phyloP scores from a whole-genome alignment of 345 rosid species.

The Bruguiera gymnorhiza region DNA sequence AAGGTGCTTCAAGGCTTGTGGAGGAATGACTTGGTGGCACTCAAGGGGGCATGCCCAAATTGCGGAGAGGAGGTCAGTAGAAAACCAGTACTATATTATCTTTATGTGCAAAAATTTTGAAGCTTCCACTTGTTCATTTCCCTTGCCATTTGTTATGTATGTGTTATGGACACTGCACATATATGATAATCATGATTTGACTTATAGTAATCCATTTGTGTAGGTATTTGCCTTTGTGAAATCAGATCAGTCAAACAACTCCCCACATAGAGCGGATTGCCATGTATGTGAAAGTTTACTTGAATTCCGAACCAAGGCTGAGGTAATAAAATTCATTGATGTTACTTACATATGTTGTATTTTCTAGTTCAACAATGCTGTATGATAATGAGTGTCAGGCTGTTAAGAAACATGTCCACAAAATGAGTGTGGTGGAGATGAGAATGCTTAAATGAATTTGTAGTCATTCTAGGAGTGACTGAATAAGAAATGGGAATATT shows the following conservation, averaged over 20 bases:
- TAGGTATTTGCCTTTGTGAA: constrained; percentile 91
- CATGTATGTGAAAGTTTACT: constrained; percentile 84
- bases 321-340: constrained; percentile 41
- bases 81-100: background rate
- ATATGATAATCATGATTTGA: constrained; percentile 3
- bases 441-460: no score
- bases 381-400: background rate
- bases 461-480: no score
- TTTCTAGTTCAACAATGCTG: background rate
- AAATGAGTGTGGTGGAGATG: no score
- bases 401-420: no score
- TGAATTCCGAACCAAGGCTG: constrained; percentile 81
- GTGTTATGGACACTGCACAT: background rate
- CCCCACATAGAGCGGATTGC: constrained; percentile 82
- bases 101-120: constrained; percentile 1
- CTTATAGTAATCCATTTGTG: constrained; percentile 2
- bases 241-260: constrained; percentile 52
- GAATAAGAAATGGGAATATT: no score
- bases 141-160: background rate
- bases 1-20: constrained; percentile 77
- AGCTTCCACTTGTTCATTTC: constrained; percentile 7
- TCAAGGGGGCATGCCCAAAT: constrained; percentile 90
- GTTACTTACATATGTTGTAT: background rate
- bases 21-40: constrained; percentile 87
- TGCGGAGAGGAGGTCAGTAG: constrained; percentile 93